Percentiles rank a stretch among this genome's conserved stretches.
Evolutionary conservation across 148 eudicot genomes (phyloP).

Genomic region (Diospyros lotus): DNA sequence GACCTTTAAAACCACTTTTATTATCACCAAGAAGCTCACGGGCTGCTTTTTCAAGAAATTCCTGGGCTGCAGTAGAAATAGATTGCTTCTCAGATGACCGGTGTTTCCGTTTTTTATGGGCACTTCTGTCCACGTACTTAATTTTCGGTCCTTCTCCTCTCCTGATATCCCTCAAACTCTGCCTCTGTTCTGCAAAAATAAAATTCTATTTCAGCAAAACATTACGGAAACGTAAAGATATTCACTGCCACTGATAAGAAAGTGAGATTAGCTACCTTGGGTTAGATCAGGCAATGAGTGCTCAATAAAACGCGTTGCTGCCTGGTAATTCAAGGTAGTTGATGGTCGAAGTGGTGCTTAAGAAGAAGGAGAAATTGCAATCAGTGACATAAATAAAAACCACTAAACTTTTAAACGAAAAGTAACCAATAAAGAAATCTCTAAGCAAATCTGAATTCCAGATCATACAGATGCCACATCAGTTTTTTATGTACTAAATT

Average conservation of each 20-base stretch:
- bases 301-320: conserved; percentile 83
- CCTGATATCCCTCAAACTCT: conserved; percentile 72
- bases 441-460: not conserved
- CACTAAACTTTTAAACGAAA: conserved; percentile 1
- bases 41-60: conserved; percentile 93
- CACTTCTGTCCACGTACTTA: conserved; percentile 49
- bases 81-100: conserved; percentile 57
- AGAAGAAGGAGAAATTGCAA: conserved; percentile 17
- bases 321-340: conserved; percentile 56
- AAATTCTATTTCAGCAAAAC: conserved; percentile 5
- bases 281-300: conserved; percentile 94
- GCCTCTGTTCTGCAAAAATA: conserved; percentile 68
- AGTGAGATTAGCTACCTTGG: conserved; percentile 41
- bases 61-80: conserved; percentile 80
- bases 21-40: conserved; percentile 83
- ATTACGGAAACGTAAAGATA: conserved; percentile 3
- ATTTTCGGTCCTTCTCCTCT: conserved; percentile 41
- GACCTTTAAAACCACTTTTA: conserved; percentile 63
- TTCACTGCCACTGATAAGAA: not conserved
- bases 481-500: not conserved
- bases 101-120: conserved; percentile 72
- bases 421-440: not conserved
- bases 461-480: not conserved
- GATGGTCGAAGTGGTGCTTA: conserved; percentile 77
- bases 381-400: too few species aligned